Conservation (phyloP, 2,329 filamentous ascomycete species). For the Teratosphaeria pseudoeucalypti region DNA sequence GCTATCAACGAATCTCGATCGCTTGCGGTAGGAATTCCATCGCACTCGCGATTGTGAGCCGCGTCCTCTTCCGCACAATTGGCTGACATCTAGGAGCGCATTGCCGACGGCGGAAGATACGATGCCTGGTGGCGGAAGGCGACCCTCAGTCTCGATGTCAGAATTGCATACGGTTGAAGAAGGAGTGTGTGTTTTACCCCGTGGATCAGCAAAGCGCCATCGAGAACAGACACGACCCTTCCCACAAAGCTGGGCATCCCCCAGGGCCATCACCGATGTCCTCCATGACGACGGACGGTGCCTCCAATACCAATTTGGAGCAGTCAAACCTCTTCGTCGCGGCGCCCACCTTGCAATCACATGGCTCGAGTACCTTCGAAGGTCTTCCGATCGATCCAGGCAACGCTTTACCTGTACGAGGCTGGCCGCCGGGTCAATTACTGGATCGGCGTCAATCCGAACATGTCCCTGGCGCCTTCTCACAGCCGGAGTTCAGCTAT, state of each 20-base stretch:
- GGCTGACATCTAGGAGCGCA: conserved; percentile 50
- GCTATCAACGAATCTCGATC: conserved; percentile 89
- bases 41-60: neutral
- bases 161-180: conserved; percentile 89
- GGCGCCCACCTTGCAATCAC: conserved; percentile 13
- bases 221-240: conserved; percentile 17
- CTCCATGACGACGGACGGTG: conserved; percentile 12
- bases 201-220: conserved; percentile 48
- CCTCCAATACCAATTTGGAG: conserved; percentile 8
- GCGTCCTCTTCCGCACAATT: conserved; percentile 4
- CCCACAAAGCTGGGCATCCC: conserved; percentile 9
- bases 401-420: conserved; percentile 3
- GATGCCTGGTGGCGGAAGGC: conserved; percentile 68
- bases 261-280: conserved; percentile 19
- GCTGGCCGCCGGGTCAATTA: neutral
- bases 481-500: neutral
- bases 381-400: conserved; percentile 10
- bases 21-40: conserved; percentile 69
- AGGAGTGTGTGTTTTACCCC: conserved; percentile 85
- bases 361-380: conserved; percentile 9
- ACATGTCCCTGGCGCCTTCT: neutral
- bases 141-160: conserved; percentile 69
- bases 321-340: conserved; percentile 6
- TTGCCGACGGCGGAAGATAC: conserved; percentile 85
- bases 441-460: neutral